Conservation (phyloP, 495 filamentous ascomycete species). For the Annulohypoxylon bovei region DNA sequence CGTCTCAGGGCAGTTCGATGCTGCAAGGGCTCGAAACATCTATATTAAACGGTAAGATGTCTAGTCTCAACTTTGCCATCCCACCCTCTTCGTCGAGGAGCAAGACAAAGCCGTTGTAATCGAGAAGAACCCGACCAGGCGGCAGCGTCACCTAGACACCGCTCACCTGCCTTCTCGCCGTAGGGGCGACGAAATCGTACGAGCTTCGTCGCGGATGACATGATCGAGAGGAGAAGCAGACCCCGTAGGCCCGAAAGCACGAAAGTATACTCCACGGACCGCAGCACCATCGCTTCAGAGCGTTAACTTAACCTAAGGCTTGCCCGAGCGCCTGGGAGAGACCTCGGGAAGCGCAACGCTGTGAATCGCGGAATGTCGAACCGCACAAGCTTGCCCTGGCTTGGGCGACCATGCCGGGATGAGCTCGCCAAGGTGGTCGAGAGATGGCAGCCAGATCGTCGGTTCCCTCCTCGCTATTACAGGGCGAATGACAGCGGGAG, state of each 20-base stretch:
- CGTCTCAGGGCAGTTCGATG: constrained; percentile 30
- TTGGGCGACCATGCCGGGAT: constrained; percentile 17
- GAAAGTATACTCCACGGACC: not conserved
- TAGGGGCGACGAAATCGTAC: constrained; percentile 15
- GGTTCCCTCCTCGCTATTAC: constrained; percentile 26
- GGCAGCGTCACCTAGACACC: constrained; percentile 6
- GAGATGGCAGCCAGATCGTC: constrained; percentile 22
- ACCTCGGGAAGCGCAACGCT: constrained; percentile 19
- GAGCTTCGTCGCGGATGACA: constrained; percentile 9
- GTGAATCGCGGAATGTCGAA: constrained; percentile 18
- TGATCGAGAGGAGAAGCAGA: constrained; percentile 13
- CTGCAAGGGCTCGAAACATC: constrained; percentile 45
- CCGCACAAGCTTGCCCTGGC: constrained; percentile 6
- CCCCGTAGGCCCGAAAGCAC: constrained; percentile 17
- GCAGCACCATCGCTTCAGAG: not conserved
- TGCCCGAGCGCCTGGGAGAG: not conserved
- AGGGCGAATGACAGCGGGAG: constrained; percentile 33
- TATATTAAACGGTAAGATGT: constrained; percentile 37
- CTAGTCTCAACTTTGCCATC: constrained; percentile 39
- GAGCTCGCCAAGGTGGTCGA: constrained; percentile 2
- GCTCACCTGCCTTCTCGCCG: constrained; percentile 12
- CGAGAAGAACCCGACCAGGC: constrained; percentile 15
- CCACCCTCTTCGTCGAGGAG: constrained; percentile 21
- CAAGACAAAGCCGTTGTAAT: constrained; percentile 40
- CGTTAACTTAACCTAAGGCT: not conserved